phyloP scores from a whole-genome alignment of 2,329 filamentous ascomycete genomes.

The Fulvia fulva region DNA sequence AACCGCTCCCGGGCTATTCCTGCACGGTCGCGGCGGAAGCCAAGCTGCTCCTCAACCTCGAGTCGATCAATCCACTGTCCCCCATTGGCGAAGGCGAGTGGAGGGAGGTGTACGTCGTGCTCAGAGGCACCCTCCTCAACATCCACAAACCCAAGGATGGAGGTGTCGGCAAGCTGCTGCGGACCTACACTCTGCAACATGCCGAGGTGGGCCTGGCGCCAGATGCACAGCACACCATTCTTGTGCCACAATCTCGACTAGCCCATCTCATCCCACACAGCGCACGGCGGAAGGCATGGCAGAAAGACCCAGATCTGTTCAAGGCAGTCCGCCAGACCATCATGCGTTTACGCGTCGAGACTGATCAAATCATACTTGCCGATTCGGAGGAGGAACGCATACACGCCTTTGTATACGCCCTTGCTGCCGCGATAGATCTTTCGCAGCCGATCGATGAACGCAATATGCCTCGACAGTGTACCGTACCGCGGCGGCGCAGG shows the following conservation, averaged over 20 bases:
- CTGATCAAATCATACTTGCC: conserved; percentile 68
- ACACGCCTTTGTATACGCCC: conserved; percentile 63
- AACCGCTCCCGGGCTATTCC: conserved; percentile 32
- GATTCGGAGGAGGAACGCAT: conserved; percentile 63
- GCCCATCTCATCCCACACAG: conserved; percentile 43
- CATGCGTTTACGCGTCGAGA: conserved; percentile 67
- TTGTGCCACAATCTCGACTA: conserved; percentile 43
- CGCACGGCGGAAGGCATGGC: conserved; percentile 38
- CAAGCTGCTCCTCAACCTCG: conserved; percentile 32
- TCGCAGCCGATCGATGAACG: conserved; percentile 68
- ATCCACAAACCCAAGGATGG: conserved; percentile 59
- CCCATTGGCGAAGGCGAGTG: conserved; percentile 30
- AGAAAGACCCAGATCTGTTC: conserved; percentile 46
- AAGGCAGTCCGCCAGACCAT: conserved; percentile 53
- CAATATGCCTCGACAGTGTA: conserved; percentile 42
- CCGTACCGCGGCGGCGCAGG: conserved; percentile 42
- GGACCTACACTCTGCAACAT: conserved; percentile 68
- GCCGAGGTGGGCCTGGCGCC: conserved; percentile 71
- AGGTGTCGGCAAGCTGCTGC: conserved; percentile 57
- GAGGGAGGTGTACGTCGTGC: conserved; percentile 53
- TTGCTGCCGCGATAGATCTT: conserved; percentile 71
- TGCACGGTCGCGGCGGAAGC: conserved; percentile 32
- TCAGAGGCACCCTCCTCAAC: conserved; percentile 66
- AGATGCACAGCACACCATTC: conserved; percentile 60
- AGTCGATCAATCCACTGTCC: conserved; percentile 33